Evolutionary conservation across 768 basidiomycete genomes (phyloP).

Genomic region (Termitomyces heimii): DNA sequence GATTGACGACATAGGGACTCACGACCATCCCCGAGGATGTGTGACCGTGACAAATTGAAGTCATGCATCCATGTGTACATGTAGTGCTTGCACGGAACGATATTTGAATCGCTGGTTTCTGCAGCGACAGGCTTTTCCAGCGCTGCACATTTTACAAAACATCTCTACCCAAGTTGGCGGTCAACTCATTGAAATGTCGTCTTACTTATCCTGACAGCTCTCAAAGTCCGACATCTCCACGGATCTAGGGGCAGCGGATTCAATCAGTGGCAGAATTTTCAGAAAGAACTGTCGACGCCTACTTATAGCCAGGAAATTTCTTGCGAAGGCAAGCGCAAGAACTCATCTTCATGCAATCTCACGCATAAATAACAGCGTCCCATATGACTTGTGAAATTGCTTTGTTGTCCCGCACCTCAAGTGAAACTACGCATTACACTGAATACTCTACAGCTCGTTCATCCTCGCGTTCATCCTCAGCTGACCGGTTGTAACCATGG

Average conservation of each 20-base stretch:
- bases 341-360: neutral
- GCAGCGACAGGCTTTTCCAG: neutral
- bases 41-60: no score
- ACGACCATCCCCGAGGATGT: neutral
- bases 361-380: neutral
- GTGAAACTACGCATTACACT: neutral
- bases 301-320: neutral
- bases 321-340: neutral
- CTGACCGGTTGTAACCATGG: neutral
- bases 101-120: neutral
- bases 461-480: neutral
- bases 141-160: neutral
- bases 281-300: neutral
- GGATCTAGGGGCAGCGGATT: neutral
- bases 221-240: neutral
- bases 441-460: neutral
- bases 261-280: neutral
- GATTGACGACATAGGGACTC: neutral
- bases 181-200: neutral
- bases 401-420: neutral
- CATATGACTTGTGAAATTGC: neutral
- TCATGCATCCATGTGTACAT: no score
- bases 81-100: neutral
- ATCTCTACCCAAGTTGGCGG: neutral
- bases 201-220: neutral